Evolutionary conservation across 495 filamentous ascomycete genomes (phyloP).

Genomic region (Cenococcum geophilum): DNA sequence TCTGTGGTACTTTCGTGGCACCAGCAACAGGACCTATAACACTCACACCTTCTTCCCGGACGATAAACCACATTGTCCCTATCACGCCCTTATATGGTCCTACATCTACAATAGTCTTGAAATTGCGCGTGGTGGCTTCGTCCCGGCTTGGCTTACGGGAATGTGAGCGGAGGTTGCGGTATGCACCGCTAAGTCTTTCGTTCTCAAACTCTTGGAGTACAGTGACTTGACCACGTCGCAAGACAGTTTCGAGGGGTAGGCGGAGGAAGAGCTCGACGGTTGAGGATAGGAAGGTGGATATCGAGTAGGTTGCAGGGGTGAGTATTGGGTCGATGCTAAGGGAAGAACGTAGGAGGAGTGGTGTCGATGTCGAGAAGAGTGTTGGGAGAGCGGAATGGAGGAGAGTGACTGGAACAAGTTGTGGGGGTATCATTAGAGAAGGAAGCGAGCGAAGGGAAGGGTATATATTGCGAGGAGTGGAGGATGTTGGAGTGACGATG

Average conservation of each 20-base stretch:
- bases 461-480: constrained; percentile 65
- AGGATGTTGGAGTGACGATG: constrained; percentile 71
- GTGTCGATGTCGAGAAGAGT: constrained; percentile 69
- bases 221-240: constrained; percentile 77
- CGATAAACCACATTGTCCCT: constrained; percentile 81
- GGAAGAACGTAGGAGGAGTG: constrained; percentile 68
- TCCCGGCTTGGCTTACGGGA: background rate
- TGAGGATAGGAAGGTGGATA: constrained; percentile 70
- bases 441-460: constrained; percentile 69
- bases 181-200: constrained; percentile 13
- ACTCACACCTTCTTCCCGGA: constrained; percentile 66
- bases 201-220: constrained; percentile 40
- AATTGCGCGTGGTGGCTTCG: constrained; percentile 31
- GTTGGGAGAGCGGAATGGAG: constrained; percentile 79
- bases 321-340: constrained; percentile 72
- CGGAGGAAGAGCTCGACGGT: constrained; percentile 75
- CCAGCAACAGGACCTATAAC: constrained; percentile 35
- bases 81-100: constrained; percentile 74
- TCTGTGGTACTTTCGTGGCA: constrained; percentile 29
- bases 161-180: constrained; percentile 3
- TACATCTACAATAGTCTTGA: constrained; percentile 67
- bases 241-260: constrained; percentile 84
- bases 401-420: constrained; percentile 72
- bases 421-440: constrained; percentile 62
- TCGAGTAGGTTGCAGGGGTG: constrained; percentile 70